These are phyloP conservation scores for Cladophialophora carrionii DNA, from an alignment of 2,329 filamentous ascomycete genomes.

Conservation along the genomic window DNA sequence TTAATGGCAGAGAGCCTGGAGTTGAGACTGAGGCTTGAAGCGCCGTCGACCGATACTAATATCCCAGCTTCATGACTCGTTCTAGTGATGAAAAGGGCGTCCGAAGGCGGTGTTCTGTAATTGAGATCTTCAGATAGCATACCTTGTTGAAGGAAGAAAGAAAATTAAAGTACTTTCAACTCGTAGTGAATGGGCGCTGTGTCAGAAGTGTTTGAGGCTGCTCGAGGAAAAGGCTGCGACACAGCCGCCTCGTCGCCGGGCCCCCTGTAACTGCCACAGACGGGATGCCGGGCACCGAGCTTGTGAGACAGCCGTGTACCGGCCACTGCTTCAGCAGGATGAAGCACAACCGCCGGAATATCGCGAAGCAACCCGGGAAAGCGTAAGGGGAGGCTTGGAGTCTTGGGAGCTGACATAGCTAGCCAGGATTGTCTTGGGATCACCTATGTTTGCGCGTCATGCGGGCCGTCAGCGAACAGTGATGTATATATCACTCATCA, in stretches of 20 bases:
- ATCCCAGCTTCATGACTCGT: background rate
- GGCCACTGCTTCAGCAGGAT: background rate
- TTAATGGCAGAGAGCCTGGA: constrained; percentile 82
- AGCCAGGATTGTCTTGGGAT: constrained; percentile 2
- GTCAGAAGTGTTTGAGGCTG: background rate
- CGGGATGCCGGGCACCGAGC: background rate
- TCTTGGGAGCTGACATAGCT: constrained; percentile 7
- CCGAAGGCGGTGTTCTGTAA: background rate
- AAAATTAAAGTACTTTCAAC: background rate
- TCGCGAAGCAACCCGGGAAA: too few relatives aligned
- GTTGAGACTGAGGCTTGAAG: constrained; percentile 71
- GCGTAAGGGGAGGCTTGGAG: background rate
- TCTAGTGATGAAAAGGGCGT: background rate
- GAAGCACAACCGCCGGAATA: background rate
- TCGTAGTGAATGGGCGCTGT: background rate
- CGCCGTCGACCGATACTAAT: background rate
- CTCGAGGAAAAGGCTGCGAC: constrained; percentile 1
- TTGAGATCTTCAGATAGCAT: background rate
- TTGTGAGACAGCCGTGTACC: background rate
- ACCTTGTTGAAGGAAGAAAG: background rate
- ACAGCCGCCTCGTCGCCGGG: background rate
- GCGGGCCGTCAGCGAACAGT: background rate
- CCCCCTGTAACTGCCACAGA: background rate
- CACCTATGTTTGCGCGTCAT: constrained; percentile 1
- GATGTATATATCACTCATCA: background rate